A percentile compares a stretch with the other conserved stretches of the same genome.
Evolutionary conservation across 805 yeast genomes (phyloP).

Genomic region (Hanseniaspora thailandica): DNA sequence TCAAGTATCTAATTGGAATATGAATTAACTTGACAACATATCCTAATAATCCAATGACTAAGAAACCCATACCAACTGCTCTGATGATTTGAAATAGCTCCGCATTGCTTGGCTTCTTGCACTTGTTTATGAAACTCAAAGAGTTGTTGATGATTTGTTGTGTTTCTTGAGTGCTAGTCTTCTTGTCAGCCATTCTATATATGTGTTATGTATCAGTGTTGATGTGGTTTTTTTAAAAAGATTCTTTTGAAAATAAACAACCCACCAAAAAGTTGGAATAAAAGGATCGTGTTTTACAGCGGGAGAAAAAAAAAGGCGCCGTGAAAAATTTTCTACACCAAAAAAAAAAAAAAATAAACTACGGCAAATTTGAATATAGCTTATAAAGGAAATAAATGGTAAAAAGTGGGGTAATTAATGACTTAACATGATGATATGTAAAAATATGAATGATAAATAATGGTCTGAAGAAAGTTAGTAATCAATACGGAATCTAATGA

Average conservation of each 20-base stretch:
- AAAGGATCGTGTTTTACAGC: neutral
- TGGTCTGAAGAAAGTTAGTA: too few relatives aligned
- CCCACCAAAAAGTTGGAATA: neutral
- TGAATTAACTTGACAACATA: constrained; percentile 87
- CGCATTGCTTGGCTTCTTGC: constrained; percentile 83
- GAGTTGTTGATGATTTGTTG: constrained; percentile 88
- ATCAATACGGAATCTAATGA: too few relatives aligned
- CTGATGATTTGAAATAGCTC: constrained; percentile 81
- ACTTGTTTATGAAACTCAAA: constrained; percentile 71
- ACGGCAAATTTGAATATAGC: too few relatives aligned
- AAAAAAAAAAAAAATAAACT: neutral
- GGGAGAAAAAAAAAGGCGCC: neutral
- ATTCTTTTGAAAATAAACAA: neutral
- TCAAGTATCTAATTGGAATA: constrained; percentile 90
- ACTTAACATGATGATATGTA: too few relatives aligned
- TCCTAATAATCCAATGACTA: constrained; percentile 97
- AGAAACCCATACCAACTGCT: constrained; percentile 93
- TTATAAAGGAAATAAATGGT: too few relatives aligned
- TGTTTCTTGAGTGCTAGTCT: constrained; percentile 75
- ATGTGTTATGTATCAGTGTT: neutral
- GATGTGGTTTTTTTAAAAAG: neutral
- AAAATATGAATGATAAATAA: too few relatives aligned
- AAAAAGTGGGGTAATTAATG: too few relatives aligned
- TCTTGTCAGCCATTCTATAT: constrained; percentile 27
- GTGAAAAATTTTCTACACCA: neutral